These are phyloP conservation scores for Rubroshorea leprosula DNA, from an alignment of 345 rosid species.

Conservation along the genomic window DNA sequence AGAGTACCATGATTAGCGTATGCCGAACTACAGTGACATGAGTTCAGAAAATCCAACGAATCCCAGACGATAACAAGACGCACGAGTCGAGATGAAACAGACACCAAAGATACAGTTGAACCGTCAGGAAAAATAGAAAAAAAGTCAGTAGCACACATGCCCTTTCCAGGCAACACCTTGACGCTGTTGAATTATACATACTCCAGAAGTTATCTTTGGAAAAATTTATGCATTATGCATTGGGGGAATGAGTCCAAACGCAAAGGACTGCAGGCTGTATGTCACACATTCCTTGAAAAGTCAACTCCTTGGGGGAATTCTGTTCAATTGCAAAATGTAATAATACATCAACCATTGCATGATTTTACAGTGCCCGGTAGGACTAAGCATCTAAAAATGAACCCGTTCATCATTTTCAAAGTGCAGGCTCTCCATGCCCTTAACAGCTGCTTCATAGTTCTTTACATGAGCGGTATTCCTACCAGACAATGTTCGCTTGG, in stretches of 20 bases:
- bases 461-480: slow-evolving; percentile 22
- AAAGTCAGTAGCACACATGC: background rate
- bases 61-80: no score
- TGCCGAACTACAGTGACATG: no score
- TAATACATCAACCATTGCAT: slow-evolving; percentile 6
- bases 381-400: slow-evolving; percentile 11
- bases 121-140: background rate
- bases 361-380: background rate
- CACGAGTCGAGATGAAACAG: no score
- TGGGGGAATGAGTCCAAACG: background rate
- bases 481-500: slow-evolving; percentile 51
- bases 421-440: slow-evolving; percentile 16
- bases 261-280: background rate
- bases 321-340: no score
- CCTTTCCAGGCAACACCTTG: slow-evolving; percentile 3
- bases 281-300: background rate
- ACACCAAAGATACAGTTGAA: no score
- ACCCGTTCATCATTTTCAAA: slow-evolving; percentile 16
- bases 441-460: slow-evolving; percentile 19
- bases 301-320: no score
- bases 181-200: slow-evolving; percentile 4
- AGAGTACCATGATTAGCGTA: no score
- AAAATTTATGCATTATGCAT: slow-evolving; percentile 9
- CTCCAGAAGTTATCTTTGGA: slow-evolving; percentile 6
- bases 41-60: no score